Conservation (phyloP, 176 grass and related monocot genomes). For the Miscanthus lutarioriparius region DNA sequence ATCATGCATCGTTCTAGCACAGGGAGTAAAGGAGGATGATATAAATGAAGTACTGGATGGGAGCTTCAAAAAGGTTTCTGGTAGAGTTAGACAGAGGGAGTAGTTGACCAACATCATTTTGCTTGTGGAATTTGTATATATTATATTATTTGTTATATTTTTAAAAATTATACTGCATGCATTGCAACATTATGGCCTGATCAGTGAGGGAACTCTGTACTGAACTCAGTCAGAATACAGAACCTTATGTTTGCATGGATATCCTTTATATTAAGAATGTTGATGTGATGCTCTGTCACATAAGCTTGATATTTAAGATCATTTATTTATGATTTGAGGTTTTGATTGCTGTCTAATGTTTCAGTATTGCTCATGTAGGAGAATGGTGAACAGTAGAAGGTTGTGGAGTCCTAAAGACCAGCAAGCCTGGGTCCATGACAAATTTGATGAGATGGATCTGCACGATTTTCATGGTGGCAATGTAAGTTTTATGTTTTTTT, state of each 20-base stretch:
- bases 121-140: neutral
- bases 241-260: slow-evolving; percentile 20
- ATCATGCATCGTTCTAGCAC: neutral
- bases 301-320: neutral
- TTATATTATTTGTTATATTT: neutral
- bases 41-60: neutral
- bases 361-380: slow-evolving; percentile 44
- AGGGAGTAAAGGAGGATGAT: neutral
- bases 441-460: slow-evolving; percentile 87
- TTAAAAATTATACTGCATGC: neutral
- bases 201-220: neutral
- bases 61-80: neutral
- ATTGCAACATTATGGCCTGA: neutral
- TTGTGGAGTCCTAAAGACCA: slow-evolving; percentile 89
- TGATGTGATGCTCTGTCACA: neutral
- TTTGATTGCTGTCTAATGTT: slow-evolving; percentile 18
- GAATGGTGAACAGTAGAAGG: slow-evolving; percentile 46
- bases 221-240: slow-evolving; percentile 14
- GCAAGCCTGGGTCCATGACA: slow-evolving; percentile 85
- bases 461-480: slow-evolving; percentile 54
- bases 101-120: slow-evolving; percentile 1
- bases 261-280: neutral
- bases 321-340: neutral
- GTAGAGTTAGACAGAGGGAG: neutral
- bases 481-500: slow-evolving; percentile 43